Percentiles rank a stretch among this genome's conserved stretches.
Conservation (phyloP, 345 rosid genomes). For the Linum tenue region DNA sequence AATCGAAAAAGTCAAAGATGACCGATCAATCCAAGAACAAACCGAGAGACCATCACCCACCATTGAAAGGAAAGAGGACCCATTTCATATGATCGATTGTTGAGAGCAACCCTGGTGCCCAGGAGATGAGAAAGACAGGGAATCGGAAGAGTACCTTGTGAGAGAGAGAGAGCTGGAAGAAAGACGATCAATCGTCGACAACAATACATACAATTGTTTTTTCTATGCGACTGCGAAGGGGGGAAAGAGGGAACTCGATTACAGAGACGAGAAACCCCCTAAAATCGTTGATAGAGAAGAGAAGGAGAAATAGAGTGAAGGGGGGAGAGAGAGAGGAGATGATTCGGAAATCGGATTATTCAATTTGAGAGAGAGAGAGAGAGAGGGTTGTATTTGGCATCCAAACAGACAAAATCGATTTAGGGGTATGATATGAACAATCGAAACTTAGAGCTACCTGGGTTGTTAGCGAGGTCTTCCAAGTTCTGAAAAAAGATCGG, state of each 20-base stretch:
- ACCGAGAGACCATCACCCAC: conserved; percentile 12
- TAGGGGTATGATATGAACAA: neutral
- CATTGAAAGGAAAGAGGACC: conserved; percentile 15
- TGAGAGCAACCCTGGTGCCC: neutral
- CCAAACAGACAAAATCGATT: neutral
- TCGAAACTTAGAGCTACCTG: conserved; percentile 23
- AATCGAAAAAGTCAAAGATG: neutral
- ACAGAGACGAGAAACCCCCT: neutral
- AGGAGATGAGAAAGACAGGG: conserved; percentile 12
- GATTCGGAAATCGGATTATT: conserved; percentile 10
- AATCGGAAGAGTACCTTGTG: conserved; percentile 5
- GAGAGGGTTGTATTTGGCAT: no score
- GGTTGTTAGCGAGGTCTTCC: conserved; percentile 15
- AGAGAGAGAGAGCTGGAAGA: conserved; percentile 9
- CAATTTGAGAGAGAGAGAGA: no score
- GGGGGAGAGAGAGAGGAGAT: conserved; percentile 2
- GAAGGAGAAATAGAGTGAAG: neutral
- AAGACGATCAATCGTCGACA: conserved; percentile 5
- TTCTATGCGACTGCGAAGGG: conserved; percentile 9
- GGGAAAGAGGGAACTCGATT: conserved; percentile 6
- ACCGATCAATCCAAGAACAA: conserved; percentile 7
- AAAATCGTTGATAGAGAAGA: neutral
- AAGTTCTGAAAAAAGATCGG: neutral
- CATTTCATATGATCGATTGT: conserved; percentile 16
- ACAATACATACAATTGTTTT: neutral